A percentile compares a stretch with the other conserved stretches of the same genome.
Evolutionary conservation across 2,329 filamentous ascomycete species (phyloP).

Genomic region (Biscogniauxia marginata): DNA sequence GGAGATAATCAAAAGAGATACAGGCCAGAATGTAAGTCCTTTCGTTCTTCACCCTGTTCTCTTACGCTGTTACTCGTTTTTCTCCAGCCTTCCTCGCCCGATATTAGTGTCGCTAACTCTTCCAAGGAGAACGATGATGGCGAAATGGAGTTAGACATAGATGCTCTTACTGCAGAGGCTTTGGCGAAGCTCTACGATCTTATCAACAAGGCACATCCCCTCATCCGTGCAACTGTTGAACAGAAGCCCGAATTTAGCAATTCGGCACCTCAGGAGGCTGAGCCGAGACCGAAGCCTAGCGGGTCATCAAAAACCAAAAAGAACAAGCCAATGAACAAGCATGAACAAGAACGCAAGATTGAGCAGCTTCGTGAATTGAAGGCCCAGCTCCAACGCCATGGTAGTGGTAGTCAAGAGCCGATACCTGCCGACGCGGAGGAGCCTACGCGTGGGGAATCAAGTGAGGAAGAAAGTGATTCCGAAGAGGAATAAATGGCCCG

Average conservation of each 20-base stretch:
- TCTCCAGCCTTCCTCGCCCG: background rate
- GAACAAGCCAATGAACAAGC: constrained; percentile 75
- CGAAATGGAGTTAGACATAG: constrained; percentile 60
- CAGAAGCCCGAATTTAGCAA: constrained; percentile 32
- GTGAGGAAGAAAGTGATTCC: constrained; percentile 30
- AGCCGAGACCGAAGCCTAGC: constrained; percentile 26
- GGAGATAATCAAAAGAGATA: constrained; percentile 87
- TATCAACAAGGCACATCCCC: constrained; percentile 39
- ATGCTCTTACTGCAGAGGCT: constrained; percentile 55
- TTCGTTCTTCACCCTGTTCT: background rate
- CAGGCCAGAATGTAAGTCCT: constrained; percentile 65
- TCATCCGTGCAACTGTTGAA: constrained; percentile 34
- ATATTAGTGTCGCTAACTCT: constrained; percentile 13
- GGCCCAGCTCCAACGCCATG: constrained; percentile 45
- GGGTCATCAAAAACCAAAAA: constrained; percentile 60
- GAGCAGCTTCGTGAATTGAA: constrained; percentile 60
- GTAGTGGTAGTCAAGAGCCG: constrained; percentile 42
- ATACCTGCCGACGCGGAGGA: constrained; percentile 25
- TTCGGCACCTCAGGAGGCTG: constrained; percentile 22
- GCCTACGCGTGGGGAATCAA: constrained; percentile 23
- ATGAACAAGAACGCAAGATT: constrained; percentile 68
- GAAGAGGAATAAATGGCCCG: constrained; percentile 26
- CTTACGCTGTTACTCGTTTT: background rate
- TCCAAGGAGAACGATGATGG: constrained; percentile 56
- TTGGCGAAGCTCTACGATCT: constrained; percentile 49